Evolutionary conservation across 1,139 yeast species (phyloP).

Genomic region (Debaryomycetaceae sp.): DNA sequence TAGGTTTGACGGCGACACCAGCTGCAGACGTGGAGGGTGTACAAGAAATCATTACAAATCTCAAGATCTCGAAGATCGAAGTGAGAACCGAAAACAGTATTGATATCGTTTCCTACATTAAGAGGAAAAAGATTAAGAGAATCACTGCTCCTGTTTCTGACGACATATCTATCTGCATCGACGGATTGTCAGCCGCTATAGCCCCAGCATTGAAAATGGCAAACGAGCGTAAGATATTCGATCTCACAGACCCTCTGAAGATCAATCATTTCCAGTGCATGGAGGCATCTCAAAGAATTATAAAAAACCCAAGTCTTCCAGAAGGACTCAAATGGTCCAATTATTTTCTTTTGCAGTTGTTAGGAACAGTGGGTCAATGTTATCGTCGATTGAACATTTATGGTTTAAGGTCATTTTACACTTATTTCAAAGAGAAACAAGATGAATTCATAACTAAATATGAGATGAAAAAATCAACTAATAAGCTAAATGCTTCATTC

Average conservation of each 20-base stretch:
- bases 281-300: slow-evolving; percentile 60
- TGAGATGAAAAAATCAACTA: slow-evolving; percentile 47
- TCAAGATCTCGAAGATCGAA: slow-evolving; percentile 74
- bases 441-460: slow-evolving; percentile 58
- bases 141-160: slow-evolving; percentile 50
- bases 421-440: slow-evolving; percentile 57
- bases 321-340: slow-evolving; percentile 74
- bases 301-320: slow-evolving; percentile 49
- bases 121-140: slow-evolving; percentile 60
- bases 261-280: slow-evolving; percentile 72
- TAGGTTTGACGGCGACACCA: slow-evolving; percentile 96
- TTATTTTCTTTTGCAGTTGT: slow-evolving; percentile 54
- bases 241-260: slow-evolving; percentile 58
- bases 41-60: slow-evolving; percentile 73
- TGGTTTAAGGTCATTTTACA: slow-evolving; percentile 76
- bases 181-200: slow-evolving; percentile 47
- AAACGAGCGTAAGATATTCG: slow-evolving; percentile 58
- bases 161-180: slow-evolving; percentile 52
- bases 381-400: slow-evolving; percentile 68
- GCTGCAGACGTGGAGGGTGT: slow-evolving; percentile 85
- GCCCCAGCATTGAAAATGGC: slow-evolving; percentile 65
- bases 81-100: slow-evolving; percentile 80
- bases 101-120: slow-evolving; percentile 79
- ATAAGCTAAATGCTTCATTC: slow-evolving; percentile 59
- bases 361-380: slow-evolving; percentile 76